A percentile compares a stretch with the other conserved stretches of the same genome.
phyloP scores from a whole-genome alignment of 805 yeast species.

The Kazachstania psychrophila region DNA sequence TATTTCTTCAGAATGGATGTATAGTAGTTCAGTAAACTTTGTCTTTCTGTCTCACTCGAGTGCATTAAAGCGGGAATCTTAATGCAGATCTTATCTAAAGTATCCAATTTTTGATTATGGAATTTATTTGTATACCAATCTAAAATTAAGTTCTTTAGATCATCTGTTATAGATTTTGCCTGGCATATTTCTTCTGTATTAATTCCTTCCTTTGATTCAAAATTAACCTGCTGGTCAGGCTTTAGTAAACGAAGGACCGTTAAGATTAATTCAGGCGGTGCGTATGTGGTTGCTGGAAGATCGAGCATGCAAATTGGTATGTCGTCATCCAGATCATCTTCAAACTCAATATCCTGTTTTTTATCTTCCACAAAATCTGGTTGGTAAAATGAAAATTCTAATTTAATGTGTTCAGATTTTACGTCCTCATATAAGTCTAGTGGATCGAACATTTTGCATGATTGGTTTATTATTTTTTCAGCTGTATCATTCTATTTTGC shows the following conservation, averaged over 20 bases:
- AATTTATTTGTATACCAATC: slow-evolving; percentile 38
- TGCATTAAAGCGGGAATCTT: slow-evolving; percentile 17
- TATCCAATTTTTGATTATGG: slow-evolving; percentile 21
- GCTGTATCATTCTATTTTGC: background rate
- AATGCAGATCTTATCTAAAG: slow-evolving; percentile 25
- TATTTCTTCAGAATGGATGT: slow-evolving; percentile 35
- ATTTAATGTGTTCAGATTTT: slow-evolving; percentile 2
- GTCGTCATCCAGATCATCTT: slow-evolving; percentile 14
- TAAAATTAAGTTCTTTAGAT: slow-evolving; percentile 25
- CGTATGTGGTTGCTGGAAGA: slow-evolving; percentile 41
- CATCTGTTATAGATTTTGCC: slow-evolving; percentile 28
- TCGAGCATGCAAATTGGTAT: slow-evolving; percentile 46
- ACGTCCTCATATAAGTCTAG: slow-evolving; percentile 28
- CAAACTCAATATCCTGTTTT: background rate
- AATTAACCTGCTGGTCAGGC: slow-evolving; percentile 44
- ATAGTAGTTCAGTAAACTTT: slow-evolving; percentile 29
- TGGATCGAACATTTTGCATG: slow-evolving; percentile 27
- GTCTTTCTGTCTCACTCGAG: slow-evolving; percentile 1
- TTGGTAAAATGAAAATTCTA: too few species aligned
- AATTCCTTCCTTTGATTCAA: slow-evolving; percentile 17
- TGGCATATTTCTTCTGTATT: slow-evolving; percentile 21
- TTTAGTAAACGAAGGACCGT: slow-evolving; percentile 41
- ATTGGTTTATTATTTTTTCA: background rate
- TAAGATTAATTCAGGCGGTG: slow-evolving; percentile 39
- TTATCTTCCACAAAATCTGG: background rate